Conservation (phyloP, 495 filamentous ascomycete genomes). For the Apodospora peruviana region DNA sequence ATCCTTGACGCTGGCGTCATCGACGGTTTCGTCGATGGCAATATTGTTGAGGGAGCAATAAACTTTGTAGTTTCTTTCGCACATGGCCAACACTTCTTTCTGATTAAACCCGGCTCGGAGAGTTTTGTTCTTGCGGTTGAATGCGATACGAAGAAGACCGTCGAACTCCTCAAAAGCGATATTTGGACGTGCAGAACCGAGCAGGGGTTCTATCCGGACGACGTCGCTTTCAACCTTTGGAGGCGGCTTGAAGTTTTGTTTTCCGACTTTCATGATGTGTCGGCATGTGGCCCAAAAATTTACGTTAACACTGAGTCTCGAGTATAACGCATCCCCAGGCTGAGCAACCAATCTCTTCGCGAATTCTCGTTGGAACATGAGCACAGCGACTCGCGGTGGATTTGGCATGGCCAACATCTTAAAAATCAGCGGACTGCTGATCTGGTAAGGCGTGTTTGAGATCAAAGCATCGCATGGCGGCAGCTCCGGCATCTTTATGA, state of each 20-base stretch:
- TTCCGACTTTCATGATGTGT: slow-evolving; percentile 86
- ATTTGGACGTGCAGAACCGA: slow-evolving; percentile 64
- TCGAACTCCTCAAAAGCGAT: slow-evolving; percentile 95
- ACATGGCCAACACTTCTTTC: slow-evolving; percentile 69
- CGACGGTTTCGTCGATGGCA: slow-evolving; percentile 63
- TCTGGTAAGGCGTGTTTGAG: slow-evolving; percentile 90
- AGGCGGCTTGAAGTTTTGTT: slow-evolving; percentile 92
- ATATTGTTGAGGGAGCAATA: slow-evolving; percentile 84
- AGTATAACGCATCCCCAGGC: slow-evolving; percentile 70
- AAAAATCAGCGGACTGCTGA: slow-evolving; percentile 85
- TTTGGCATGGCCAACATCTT: slow-evolving; percentile 74
- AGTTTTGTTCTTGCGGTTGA: slow-evolving; percentile 61
- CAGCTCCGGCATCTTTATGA: slow-evolving; percentile 76
- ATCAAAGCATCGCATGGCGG: slow-evolving; percentile 90
- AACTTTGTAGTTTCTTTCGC: slow-evolving; percentile 80
- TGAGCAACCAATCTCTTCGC: slow-evolving; percentile 26
- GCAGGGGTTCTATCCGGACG: slow-evolving; percentile 28
- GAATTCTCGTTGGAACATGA: slow-evolving; percentile 58
- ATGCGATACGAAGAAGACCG: slow-evolving; percentile 76
- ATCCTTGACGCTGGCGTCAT: slow-evolving; percentile 31
- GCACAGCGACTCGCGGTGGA: slow-evolving; percentile 69
- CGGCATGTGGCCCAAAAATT: slow-evolving; percentile 90
- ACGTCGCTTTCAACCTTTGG: slow-evolving; percentile 78
- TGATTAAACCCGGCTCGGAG: slow-evolving; percentile 68
- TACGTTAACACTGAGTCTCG: slow-evolving; percentile 79